Percentiles rank a stretch among this genome's conserved stretches.
Evolutionary conservation across 2,329 filamentous ascomycete species (phyloP).

Genomic region (Periconia macrospinosa): DNA sequence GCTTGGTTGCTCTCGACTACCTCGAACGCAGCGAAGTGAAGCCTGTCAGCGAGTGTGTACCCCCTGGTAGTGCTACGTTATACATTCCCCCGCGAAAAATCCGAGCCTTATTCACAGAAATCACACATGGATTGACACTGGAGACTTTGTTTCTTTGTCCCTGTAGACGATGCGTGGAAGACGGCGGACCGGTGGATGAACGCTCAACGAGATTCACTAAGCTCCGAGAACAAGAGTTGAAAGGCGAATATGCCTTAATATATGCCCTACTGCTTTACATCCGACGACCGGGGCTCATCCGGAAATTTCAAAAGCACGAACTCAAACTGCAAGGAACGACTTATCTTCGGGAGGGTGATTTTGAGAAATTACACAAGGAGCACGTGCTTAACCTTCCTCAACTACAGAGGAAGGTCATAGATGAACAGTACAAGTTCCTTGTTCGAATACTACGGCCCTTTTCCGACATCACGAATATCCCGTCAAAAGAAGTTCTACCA

Average conservation of each 20-base stretch:
- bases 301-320: conserved; percentile 9
- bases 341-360: conserved; percentile 7
- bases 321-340: conserved; percentile 9
- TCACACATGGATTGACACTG: conserved; percentile 6
- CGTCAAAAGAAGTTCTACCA: conserved; percentile 6
- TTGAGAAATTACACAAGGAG: conserved; percentile 2
- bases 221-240: conserved; percentile 9
- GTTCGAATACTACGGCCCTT: conserved; percentile 4
- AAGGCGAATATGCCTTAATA: conserved; percentile 11
- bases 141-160: conserved; percentile 10
- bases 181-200: conserved; percentile 9
- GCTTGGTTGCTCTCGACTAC: conserved; percentile 3
- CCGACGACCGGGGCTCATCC: conserved; percentile 10
- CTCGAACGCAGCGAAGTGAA: conserved; percentile 5
- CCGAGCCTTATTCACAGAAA: conserved; percentile 8
- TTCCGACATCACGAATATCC: conserved; percentile 7
- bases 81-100: conserved; percentile 12
- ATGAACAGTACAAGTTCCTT: conserved; percentile 11
- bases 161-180: conserved; percentile 6
- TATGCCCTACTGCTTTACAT: conserved; percentile 13
- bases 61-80: conserved; percentile 5
- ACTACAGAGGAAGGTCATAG: conserved; percentile 4
- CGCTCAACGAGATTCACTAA: conserved; percentile 7
- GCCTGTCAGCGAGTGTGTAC: conserved; percentile 7
- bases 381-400: not conserved